Base-by-base conservation (phyloP, 2,329 filamentous ascomycete species). In the Claviceps maximensis region DNA sequence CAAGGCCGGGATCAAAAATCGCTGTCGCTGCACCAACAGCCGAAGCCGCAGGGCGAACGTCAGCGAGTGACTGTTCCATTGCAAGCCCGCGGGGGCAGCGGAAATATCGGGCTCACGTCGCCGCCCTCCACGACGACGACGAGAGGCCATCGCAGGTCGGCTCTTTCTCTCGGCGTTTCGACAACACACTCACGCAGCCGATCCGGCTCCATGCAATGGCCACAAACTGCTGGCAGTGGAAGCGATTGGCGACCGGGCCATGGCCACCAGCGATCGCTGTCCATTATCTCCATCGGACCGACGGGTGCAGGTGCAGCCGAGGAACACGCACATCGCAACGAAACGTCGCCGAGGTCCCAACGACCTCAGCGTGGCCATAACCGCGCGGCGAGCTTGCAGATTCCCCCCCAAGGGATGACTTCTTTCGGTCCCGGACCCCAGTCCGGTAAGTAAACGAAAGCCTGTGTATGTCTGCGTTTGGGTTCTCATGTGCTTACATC, bases 371-470 rank as follows among this genome's bases (percentile, higher is more conserved):
- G 81, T 60, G 79, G 83, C 4, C 89, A 95, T 72, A 81, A 76
- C 48, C 78, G 89, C 51, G 89, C 89, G 40, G 81, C 87, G 25
- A 95, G 89, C 71, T 70, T 95, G 55, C 89, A 95, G 65, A 84
- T 91, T 41, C 54, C 65, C 40, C 63, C 68, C 36, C 63, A 62
- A 38, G 62, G 58, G 13, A 60, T 63, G 36, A 55, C 58, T 65
- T 80, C 57, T 73, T 82, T 47, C 74, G 74, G 56, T 57, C 63
- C 63, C 12, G 63, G 68, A 42, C 63, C 62, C 58, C 68, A 62
- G 49, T 68, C 63, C 61, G 70, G 68, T 77, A 65, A 60, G n/a
- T 44, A 7, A 15, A 41, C 19, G 15, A n/a, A n/a, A 23, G 7
- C 8, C 40, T 40, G 41, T 38, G 6, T 7, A 17, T 44, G 21